Percentiles rank a stretch among this genome's conserved stretches.
Conservation (phyloP, 108 stramenopile genomes). For the Fragilariopsis cylindrus region DNA sequence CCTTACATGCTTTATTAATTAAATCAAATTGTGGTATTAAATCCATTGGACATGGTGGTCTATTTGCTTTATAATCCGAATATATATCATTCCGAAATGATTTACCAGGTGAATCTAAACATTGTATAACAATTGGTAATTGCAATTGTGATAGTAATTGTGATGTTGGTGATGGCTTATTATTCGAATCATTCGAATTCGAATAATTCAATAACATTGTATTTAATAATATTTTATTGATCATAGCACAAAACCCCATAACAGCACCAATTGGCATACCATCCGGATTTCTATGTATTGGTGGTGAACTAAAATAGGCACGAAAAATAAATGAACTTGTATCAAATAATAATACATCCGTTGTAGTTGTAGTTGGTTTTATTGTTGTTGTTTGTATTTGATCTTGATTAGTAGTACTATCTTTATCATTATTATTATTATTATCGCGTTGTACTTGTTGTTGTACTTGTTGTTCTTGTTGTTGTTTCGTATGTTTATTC, state of each 20-base stretch:
- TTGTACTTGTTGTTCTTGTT: constrained; percentile 8
- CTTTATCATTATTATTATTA: not conserved
- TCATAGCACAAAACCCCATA: constrained; percentile 87
- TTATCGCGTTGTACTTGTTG: not conserved
- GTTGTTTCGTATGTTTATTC: constrained; percentile 38
- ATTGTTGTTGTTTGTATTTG: not conserved
- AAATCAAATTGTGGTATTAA: constrained; percentile 83
- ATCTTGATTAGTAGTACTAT: not conserved
- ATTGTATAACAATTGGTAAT: constrained; percentile 77
- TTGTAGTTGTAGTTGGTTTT: not conserved
- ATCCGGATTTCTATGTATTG: constrained; percentile 72
- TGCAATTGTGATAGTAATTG: constrained; percentile 33
- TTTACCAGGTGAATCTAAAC: constrained; percentile 64
- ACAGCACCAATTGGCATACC: constrained; percentile 84
- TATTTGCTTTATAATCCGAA: constrained; percentile 82
- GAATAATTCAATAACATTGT: constrained; percentile 23
- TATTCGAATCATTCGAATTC: no score
- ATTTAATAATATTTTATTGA: constrained; percentile 71
- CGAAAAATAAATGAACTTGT: constrained; percentile 88
- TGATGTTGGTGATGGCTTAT: no score
- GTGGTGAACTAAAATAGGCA: constrained; percentile 84
- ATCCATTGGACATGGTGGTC: constrained; percentile 77
- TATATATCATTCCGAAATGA: constrained; percentile 82
- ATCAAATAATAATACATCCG: constrained; percentile 69
- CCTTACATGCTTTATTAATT: constrained; percentile 65